A percentile compares a stretch with the other conserved stretches of the same genome.
These are phyloP conservation scores for Verticillium tricorpus DNA, from an alignment of 2,329 filamentous ascomycete species.

Conservation along the genomic window DNA sequence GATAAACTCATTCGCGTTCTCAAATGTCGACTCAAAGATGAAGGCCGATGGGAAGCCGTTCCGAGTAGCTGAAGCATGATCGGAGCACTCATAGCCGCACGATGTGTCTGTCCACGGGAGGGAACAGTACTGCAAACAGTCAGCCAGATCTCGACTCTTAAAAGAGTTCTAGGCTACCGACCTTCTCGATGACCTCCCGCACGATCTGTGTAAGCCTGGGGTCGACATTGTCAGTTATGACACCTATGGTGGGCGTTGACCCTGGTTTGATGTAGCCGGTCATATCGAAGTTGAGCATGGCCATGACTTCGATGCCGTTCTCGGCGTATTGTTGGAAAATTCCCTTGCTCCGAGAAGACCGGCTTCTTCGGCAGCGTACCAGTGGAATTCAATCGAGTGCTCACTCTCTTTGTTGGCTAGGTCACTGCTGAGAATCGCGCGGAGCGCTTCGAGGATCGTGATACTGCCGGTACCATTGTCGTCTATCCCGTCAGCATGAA, in stretches of 20 bases:
- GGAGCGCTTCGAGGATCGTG: conserved; percentile 73
- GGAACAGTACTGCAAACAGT: neutral
- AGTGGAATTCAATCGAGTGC: conserved; percentile 82
- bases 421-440: conserved; percentile 58
- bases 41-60: conserved; percentile 20
- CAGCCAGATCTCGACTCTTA: neutral
- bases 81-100: conserved; percentile 40
- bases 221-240: conserved; percentile 91
- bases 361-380: conserved; percentile 70
- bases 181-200: conserved; percentile 75
- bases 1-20: neutral
- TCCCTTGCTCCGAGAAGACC: conserved; percentile 39
- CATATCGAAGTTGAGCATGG: conserved; percentile 47
- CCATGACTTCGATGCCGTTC: conserved; percentile 32
- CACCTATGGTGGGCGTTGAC: conserved; percentile 78
- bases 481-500: conserved; percentile 15
- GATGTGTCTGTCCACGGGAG: neutral
- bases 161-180: conserved; percentile 13
- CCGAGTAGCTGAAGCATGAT: conserved; percentile 24
- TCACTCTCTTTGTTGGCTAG: conserved; percentile 50
- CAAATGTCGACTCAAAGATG: neutral
- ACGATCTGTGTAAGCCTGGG: conserved; percentile 79
- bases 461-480: conserved; percentile 38
- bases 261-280: conserved; percentile 52
- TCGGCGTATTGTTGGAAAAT: conserved; percentile 37